Conservation (phyloP, 208 protist genomes). For the Acanthamoeba lenticulata region DNA sequence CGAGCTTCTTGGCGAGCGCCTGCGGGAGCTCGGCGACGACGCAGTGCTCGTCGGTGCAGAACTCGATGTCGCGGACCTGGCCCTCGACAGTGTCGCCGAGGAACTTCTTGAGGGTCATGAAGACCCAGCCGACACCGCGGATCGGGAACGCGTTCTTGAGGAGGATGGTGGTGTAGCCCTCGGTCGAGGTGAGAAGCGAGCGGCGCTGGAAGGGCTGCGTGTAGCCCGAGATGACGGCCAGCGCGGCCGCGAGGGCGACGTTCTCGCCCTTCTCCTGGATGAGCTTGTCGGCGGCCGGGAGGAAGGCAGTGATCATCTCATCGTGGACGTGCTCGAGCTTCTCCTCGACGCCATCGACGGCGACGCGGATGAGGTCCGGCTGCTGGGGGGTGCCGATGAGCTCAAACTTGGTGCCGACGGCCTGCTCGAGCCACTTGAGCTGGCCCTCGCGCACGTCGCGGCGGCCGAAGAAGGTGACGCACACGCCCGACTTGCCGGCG, state of each 20-base stretch:
- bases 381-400: conserved; percentile 49
- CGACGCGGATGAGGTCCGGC: conserved; percentile 7
- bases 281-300: conserved; percentile 39
- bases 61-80: conserved; percentile 42
- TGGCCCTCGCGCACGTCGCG: conserved; percentile 22
- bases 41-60: conserved; percentile 31
- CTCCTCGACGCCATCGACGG: conserved; percentile 1
- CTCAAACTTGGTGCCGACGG: conserved; percentile 42
- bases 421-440: conserved; percentile 19
- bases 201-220: conserved; percentile 29
- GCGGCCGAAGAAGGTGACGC: conserved; percentile 55
- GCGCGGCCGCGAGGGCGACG: conserved; percentile 39
- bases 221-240: conserved; percentile 62
- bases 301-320: conserved; percentile 42
- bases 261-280: conserved; percentile 40
- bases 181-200: conserved; percentile 14
- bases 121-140: conserved; percentile 21
- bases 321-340: conserved; percentile 52
- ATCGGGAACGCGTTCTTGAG: conserved; percentile 1
- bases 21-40: conserved; percentile 17
- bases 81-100: not conserved
- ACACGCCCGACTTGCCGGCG: conserved; percentile 44
- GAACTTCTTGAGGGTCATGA: conserved; percentile 58
- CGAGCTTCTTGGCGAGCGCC: not conserved
- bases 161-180: conserved; percentile 52